Conservation (phyloP, 2,329 filamentous ascomycete species). For the Curvularia verruculosa region DNA sequence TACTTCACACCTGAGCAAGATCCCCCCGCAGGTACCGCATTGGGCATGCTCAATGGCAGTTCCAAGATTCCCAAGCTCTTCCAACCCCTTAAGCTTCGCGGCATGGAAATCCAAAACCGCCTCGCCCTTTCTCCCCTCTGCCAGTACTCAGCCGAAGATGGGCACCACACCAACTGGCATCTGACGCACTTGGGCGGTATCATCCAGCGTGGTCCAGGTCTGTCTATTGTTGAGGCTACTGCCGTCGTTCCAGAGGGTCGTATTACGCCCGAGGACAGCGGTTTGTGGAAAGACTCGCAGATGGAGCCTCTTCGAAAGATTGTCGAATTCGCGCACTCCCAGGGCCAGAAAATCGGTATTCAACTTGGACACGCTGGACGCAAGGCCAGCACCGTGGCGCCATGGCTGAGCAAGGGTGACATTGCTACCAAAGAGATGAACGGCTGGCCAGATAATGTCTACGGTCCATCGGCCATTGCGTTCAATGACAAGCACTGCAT, state of each 20-base stretch:
- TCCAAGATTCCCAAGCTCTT: constrained; percentile 64
- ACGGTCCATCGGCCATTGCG: constrained; percentile 64
- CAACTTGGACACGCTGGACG: constrained; percentile 82
- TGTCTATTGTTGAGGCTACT: constrained; percentile 80
- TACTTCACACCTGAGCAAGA: constrained; percentile 58
- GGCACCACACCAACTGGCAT: constrained; percentile 81
- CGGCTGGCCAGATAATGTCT: constrained; percentile 62
- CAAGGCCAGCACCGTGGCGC: constrained; percentile 64
- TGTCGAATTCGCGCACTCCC: constrained; percentile 79
- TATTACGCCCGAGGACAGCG: constrained; percentile 79
- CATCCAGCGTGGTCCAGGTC: constrained; percentile 73
- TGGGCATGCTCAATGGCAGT: constrained; percentile 55
- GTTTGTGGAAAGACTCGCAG: constrained; percentile 85
- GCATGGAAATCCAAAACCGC: constrained; percentile 70
- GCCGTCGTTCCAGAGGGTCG: constrained; percentile 76
- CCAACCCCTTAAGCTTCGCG: constrained; percentile 62
- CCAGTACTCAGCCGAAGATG: constrained; percentile 70
- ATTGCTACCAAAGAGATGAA: constrained; percentile 62
- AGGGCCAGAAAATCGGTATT: constrained; percentile 76
- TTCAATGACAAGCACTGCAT: constrained; percentile 66
- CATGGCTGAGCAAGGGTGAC: constrained; percentile 65
- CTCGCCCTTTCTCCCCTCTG: constrained; percentile 62
- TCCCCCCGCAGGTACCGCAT: constrained; percentile 55
- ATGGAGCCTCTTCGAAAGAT: constrained; percentile 73
- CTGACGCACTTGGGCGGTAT: constrained; percentile 82